A percentile compares a stretch with the other conserved stretches of the same genome.
These are phyloP conservation scores for Mariannaea elegans DNA, from an alignment of 2,329 filamentous ascomycete species.

Conservation along the genomic window DNA sequence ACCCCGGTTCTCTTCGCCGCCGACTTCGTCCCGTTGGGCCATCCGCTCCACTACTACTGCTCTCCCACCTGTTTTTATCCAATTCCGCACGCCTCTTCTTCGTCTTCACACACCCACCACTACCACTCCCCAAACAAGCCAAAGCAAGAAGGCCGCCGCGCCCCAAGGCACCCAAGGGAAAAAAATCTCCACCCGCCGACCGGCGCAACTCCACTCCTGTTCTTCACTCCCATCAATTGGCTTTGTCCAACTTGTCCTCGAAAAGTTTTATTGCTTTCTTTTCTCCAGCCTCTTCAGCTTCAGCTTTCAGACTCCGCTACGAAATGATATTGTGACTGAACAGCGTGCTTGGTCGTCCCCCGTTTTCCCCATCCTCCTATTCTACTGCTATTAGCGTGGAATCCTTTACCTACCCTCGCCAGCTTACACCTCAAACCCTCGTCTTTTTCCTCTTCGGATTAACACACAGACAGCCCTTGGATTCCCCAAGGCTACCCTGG, in stretches of 20 bases:
- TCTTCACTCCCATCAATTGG: constrained; percentile 42
- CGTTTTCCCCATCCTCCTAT: constrained; percentile 30
- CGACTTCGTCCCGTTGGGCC: constrained; percentile 29
- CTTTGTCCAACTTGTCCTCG: constrained; percentile 41
- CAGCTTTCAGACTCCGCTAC: constrained; percentile 32
- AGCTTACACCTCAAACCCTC: constrained; percentile 14
- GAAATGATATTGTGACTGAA: constrained; percentile 40
- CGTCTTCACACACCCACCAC: constrained; percentile 24
- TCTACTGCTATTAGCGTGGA: constrained; percentile 36
- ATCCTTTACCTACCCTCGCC: constrained; percentile 18
- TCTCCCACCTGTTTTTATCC: constrained; percentile 26
- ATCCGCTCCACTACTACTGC: constrained; percentile 32
- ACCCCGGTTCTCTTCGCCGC: constrained; percentile 41
- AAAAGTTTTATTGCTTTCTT: constrained; percentile 43
- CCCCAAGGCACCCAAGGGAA: constrained; percentile 40
- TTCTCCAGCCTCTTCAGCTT: constrained; percentile 39
- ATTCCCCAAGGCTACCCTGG: constrained; percentile 22
- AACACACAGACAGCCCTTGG: constrained; percentile 17
- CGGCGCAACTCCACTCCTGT: constrained; percentile 41
- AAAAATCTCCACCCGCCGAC: constrained; percentile 41
- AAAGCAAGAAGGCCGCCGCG: constrained; percentile 31
- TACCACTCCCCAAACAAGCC: constrained; percentile 36
- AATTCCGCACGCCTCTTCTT: constrained; percentile 32
- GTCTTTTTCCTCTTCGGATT: constrained; percentile 10
- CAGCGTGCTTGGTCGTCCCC: constrained; percentile 34